Conservation (phyloP, 2,329 filamentous ascomycete species). For the Cytospora piceae region DNA sequence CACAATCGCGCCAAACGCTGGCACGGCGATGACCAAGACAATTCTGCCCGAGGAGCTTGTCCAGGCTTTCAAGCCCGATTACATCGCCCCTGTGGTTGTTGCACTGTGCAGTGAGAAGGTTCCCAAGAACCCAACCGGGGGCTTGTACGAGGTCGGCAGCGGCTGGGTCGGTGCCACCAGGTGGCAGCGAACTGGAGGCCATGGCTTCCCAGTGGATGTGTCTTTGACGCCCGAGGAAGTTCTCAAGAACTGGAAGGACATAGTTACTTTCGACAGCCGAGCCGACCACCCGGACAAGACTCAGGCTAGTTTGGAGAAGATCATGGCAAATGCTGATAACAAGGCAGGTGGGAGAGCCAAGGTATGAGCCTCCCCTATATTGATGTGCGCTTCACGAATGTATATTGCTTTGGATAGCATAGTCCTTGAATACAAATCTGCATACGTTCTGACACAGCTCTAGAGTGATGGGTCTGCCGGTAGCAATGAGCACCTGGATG, state of each 20-base stretch:
- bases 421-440: constrained; percentile 33
- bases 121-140: constrained; percentile 80
- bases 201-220: constrained; percentile 88
- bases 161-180: constrained; percentile 91
- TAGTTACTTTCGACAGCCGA: constrained; percentile 84
- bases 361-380: constrained; percentile 53
- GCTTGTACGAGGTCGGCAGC: constrained; percentile 91
- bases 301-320: constrained; percentile 76
- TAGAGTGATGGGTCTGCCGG: constrained; percentile 39
- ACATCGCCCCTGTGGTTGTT: constrained; percentile 91
- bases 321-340: constrained; percentile 83
- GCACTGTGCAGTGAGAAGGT: constrained; percentile 84
- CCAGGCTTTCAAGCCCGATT: constrained; percentile 98
- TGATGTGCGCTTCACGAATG: constrained; percentile 33
- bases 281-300: constrained; percentile 83
- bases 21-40: constrained; percentile 90
- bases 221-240: constrained; percentile 85
- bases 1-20: constrained; percentile 96
- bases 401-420: constrained; percentile 25
- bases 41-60: constrained; percentile 97
- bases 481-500: constrained; percentile 69
- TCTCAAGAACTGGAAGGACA: constrained; percentile 72
- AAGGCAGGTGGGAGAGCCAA: constrained; percentile 60
- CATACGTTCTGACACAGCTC: constrained; percentile 27
- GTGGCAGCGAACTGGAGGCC: constrained; percentile 90